These are phyloP conservation scores for Cyanodermella asteris DNA, from an alignment of 2,329 filamentous ascomycete genomes.

Conservation along the genomic window DNA sequence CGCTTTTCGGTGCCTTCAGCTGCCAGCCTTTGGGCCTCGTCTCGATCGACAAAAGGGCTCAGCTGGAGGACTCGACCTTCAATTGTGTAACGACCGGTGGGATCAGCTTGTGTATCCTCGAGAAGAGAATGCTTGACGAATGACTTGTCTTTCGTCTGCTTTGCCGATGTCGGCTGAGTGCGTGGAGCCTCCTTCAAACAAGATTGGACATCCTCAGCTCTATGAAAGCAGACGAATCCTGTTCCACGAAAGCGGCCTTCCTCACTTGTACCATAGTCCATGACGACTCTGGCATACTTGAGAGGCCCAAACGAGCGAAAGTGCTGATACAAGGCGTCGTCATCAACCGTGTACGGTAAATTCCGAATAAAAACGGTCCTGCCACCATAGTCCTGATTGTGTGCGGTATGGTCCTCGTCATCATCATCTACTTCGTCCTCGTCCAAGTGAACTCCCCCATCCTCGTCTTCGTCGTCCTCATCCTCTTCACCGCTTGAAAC, in stretches of 20 bases:
- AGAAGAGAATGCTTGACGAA: conserved; percentile 57
- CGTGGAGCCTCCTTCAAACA: conserved; percentile 52
- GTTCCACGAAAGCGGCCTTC: conserved; percentile 80
- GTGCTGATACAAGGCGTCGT: conserved; percentile 63
- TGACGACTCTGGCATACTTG: conserved; percentile 75
- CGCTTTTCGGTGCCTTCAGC: conserved; percentile 42
- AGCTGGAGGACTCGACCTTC: conserved; percentile 75
- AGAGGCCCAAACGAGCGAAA: conserved; percentile 77
- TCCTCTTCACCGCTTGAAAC: conserved; percentile 7
- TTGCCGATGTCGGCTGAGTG: conserved; percentile 20
- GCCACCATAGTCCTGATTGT: conserved; percentile 27
- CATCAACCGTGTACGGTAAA: conserved; percentile 68
- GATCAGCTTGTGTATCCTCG: conserved; percentile 65
- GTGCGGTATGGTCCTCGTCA: conserved; percentile 13
- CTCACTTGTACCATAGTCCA: conserved; percentile 64
- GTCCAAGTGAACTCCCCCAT: conserved; percentile 16
- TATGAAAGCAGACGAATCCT: conserved; percentile 84
- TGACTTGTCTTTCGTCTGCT: conserved; percentile 17
- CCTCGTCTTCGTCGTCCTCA: conserved; percentile 14
- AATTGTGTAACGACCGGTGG: conserved; percentile 67
- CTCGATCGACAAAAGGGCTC: conserved; percentile 63
- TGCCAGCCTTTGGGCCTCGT: conserved; percentile 54
- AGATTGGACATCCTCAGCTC: conserved; percentile 47
- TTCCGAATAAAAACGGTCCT: conserved; percentile 81
- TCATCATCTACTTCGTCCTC: conserved; percentile 20